Evolutionary conservation across 768 basidiomycete species (phyloP).

Genomic region (Ramaria rubella): DNA sequence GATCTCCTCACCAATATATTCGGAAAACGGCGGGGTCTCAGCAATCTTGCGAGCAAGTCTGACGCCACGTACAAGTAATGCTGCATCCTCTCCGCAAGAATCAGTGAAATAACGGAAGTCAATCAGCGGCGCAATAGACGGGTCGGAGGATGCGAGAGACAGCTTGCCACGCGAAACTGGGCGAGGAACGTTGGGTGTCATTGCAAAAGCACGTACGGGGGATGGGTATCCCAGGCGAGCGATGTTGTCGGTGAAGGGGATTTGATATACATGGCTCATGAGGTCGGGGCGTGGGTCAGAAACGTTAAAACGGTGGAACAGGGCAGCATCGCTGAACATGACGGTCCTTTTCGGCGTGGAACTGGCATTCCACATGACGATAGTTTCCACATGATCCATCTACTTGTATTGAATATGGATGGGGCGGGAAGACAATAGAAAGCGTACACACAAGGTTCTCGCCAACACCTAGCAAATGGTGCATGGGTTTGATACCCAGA

Average conservation of each 20-base stretch:
- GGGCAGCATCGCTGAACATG: conserved; percentile 1
- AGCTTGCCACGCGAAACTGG: conserved; percentile 1
- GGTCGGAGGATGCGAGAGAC: neutral
- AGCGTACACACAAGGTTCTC: conserved; percentile 28
- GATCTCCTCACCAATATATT: conserved; percentile 8
- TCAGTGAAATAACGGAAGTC: conserved; percentile 23
- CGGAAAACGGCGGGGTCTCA: conserved; percentile 19
- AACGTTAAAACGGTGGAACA: neutral
- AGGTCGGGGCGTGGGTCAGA: conserved; percentile 1
- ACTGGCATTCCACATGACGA: neutral
- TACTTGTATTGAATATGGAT: neutral
- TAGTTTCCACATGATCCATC: neutral
- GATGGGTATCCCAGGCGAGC: neutral
- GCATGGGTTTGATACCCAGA: conserved; percentile 24
- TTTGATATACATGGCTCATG: conserved; percentile 1
- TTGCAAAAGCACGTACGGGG: neutral
- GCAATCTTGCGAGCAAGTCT: conserved; percentile 18
- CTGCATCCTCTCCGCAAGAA: conserved; percentile 23
- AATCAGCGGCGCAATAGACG: neutral
- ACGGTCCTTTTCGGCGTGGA: neutral
- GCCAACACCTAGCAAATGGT: conserved; percentile 38
- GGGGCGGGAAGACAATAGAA: neutral
- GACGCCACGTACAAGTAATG: neutral
- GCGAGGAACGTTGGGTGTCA: conserved; percentile 1
- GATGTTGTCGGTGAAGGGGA: neutral